phyloP scores from a whole-genome alignment of 1,284 basidiomycete species.

The Ceratobasidium sp. region DNA sequence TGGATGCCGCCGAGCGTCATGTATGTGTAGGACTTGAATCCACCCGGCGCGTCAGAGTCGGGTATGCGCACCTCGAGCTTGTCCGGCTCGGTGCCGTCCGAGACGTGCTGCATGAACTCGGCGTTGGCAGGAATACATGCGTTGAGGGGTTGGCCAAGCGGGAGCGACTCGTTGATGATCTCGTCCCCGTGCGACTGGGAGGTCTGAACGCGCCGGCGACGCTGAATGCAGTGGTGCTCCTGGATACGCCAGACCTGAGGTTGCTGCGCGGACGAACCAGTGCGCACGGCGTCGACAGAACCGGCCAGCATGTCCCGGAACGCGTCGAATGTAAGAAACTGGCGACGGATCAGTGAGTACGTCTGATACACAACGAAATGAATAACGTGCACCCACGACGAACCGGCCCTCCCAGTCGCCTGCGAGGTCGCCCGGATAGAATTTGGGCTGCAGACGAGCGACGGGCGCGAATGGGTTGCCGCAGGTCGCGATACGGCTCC shows the following conservation, averaged over 20 bases:
- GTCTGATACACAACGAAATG: not conserved
- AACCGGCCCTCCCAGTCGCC: slow-evolving; percentile 66
- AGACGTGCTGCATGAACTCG: slow-evolving; percentile 31
- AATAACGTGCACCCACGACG: slow-evolving; percentile 41
- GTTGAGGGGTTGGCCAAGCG: slow-evolving; percentile 18
- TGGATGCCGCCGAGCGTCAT: slow-evolving; percentile 10
- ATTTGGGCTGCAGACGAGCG: slow-evolving; percentile 52
- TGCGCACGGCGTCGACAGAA: slow-evolving; percentile 55
- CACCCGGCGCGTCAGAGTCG: not conserved
- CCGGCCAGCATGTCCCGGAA: slow-evolving; percentile 58
- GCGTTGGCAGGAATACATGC: slow-evolving; percentile 37
- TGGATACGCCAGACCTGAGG: slow-evolving; percentile 64
- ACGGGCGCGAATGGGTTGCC: slow-evolving; percentile 53
- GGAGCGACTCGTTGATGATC: slow-evolving; percentile 16
- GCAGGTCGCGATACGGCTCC: slow-evolving; percentile 53
- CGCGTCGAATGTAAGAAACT: slow-evolving; percentile 64
- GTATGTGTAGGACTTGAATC: slow-evolving; percentile 11
- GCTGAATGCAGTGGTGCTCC: slow-evolving; percentile 51
- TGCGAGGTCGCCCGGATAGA: slow-evolving; percentile 56
- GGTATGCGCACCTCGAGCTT: slow-evolving; percentile 27
- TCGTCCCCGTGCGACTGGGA: not conserved
- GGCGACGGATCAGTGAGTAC: not conserved
- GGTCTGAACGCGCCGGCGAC: slow-evolving; percentile 6
- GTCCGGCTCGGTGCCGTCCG: not conserved
- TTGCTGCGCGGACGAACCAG: slow-evolving; percentile 63